Base-by-base conservation (phyloP, 495 filamentous ascomycete genomes). In the Penicillium roqueforti region DNA sequence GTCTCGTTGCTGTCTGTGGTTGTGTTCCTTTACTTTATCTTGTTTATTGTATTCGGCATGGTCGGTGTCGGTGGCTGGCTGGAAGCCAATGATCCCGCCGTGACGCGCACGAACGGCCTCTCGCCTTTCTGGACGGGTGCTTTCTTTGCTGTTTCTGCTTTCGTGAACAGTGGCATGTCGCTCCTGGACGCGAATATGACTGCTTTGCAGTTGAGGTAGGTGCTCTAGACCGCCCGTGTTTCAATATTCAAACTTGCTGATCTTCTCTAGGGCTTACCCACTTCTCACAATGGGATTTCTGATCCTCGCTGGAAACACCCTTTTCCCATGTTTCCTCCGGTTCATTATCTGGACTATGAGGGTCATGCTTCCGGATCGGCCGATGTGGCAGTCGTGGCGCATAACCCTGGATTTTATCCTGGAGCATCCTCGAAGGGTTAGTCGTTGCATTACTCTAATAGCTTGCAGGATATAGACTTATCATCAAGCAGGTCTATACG, bases 91-190 rank as follows among this genome's bases (percentile, higher is more conserved):
- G 73, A 77, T 42, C 73, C 83, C 7, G 74, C 76, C 38, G 65
- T 81, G 9, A 72, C 88, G 0, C 65, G 72, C n/a, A 67, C 61
- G 22, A 95, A 95, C 67, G 87, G 85, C 1, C 76, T 89, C 38
- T 81, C 84, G 53, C 82, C 87, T 13, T 88, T 80, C 53, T 77
- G 69, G 70, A 73, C 70, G 1, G 74, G 74, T 11, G 65, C 70
- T 3, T 78, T 76, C 40, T 75, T 76, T 53, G 73, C 72, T 14
- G 65, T 74, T 1, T 89, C 85, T 45, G 91, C 88, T 3, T 96
- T 96, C 68, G 91, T 88, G 58, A 96, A 95, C 63, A 86, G 80
- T 19, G 91, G 91, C 19, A 92, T 96, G 90, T 83, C 82, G 18
- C 80, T 96, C 29, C 68, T 96, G 38, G 90, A 95, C 67, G 75